A percentile compares a stretch with the other conserved stretches of the same genome.
Evolutionary conservation across 2,329 filamentous ascomycete species (phyloP).

Genomic region (Colletotrichum echinochloae): DNA sequence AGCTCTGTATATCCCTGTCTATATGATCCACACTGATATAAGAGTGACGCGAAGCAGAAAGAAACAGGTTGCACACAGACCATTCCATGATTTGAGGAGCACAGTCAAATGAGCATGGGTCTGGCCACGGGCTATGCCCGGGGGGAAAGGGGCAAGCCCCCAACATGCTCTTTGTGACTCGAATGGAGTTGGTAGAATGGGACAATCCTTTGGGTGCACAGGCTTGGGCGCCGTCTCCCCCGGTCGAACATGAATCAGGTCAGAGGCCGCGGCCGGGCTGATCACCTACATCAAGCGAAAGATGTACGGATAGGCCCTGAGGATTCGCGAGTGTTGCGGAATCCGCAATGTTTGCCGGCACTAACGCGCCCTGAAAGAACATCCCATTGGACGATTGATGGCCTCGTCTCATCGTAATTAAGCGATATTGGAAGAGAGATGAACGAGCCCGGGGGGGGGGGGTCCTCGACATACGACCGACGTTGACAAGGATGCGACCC

Average conservation of each 20-base stretch:
- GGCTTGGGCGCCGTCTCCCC: constrained; percentile 24
- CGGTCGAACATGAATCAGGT: constrained; percentile 28
- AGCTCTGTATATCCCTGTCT: constrained; percentile 18
- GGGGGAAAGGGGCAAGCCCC: not conserved
- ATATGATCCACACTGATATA: constrained; percentile 33
- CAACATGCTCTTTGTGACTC: not conserved
- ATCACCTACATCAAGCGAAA: not conserved
- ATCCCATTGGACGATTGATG: constrained; percentile 21
- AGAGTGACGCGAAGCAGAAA: constrained; percentile 12
- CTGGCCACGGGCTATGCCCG: constrained; percentile 3
- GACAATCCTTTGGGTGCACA: constrained; percentile 24
- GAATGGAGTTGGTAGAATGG: not conserved
- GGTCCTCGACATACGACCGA: constrained; percentile 19
- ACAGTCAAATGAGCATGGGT: not conserved
- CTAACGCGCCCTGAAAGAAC: constrained; percentile 20
- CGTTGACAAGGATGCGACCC: constrained; percentile 19
- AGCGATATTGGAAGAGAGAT: constrained; percentile 28
- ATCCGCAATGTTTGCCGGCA: constrained; percentile 31
- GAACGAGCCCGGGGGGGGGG: constrained; percentile 34
- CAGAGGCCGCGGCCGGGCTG: constrained; percentile 23
- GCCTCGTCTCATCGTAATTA: constrained; percentile 10
- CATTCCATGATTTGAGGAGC: not conserved
- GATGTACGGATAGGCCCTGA: not conserved
- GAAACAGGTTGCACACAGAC: constrained; percentile 5
- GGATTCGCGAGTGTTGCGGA: constrained; percentile 3